Conservation (phyloP, 1,284 basidiomycete species). For the Tilletia indica region DNA sequence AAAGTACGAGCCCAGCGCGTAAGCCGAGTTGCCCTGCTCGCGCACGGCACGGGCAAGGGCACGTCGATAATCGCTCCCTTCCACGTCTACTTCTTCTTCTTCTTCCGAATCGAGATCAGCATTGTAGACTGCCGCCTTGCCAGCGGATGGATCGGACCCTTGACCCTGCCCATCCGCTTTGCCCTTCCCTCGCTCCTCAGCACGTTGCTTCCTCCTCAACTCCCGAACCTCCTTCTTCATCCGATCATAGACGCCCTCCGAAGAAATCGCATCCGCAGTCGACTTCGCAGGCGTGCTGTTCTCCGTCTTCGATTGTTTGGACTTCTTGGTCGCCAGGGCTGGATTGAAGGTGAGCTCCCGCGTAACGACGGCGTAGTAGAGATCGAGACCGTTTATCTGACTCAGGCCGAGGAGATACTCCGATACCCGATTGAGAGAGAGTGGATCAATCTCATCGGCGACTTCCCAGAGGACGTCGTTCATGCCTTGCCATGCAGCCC, state of each 20-base stretch:
- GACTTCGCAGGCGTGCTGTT: not conserved
- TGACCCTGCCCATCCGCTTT: not conserved
- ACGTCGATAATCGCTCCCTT: conserved; percentile 22
- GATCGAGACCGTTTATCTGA: conserved; percentile 26
- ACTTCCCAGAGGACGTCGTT: conserved; percentile 25
- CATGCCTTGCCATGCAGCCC: conserved; percentile 27
- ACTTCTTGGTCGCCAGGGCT: not conserved
- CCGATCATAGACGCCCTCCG: conserved; percentile 14
- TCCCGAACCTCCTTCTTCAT: conserved; percentile 19
- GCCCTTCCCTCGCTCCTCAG: conserved; percentile 7
- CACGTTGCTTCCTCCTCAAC: conserved; percentile 3
- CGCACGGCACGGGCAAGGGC: conserved; percentile 23
- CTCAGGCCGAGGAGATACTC: conserved; percentile 15
- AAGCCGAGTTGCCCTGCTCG: conserved; percentile 28
- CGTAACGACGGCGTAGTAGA: conserved; percentile 31
- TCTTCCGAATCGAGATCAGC: not conserved
- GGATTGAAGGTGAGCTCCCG: conserved; percentile 23
- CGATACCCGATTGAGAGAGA: conserved; percentile 22
- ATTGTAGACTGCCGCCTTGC: not conserved
- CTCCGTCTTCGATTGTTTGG: not conserved
- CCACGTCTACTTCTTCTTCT: conserved; percentile 10
- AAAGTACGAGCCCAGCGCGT: not conserved
- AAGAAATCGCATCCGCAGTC: not conserved
- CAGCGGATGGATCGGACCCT: not conserved
- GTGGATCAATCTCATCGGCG: conserved; percentile 26